Evolutionary conservation across 2,329 filamentous ascomycete species (phyloP).

Genomic region (Aspergillus quadrilineatus): DNA sequence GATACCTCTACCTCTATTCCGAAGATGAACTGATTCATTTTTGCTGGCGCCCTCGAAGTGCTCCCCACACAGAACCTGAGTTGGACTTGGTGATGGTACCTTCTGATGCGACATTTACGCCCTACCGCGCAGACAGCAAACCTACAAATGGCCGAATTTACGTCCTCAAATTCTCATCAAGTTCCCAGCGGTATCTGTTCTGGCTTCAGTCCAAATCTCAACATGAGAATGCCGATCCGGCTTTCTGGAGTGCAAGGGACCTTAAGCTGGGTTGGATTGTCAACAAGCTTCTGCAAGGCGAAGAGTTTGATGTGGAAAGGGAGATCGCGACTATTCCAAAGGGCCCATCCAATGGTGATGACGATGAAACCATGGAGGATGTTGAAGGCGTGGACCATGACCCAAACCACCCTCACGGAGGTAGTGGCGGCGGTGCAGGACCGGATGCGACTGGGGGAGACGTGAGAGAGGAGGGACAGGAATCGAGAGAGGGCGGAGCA

Average conservation of each 20-base stretch:
- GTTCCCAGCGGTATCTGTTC: conserved; percentile 87
- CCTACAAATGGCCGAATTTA: conserved; percentile 84
- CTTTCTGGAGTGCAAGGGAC: conserved; percentile 82
- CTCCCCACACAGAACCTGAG: conserved; percentile 69
- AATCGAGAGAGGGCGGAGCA: conserved; percentile 85
- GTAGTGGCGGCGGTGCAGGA: conserved; percentile 76
- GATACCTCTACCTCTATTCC: conserved; percentile 88
- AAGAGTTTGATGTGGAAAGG: conserved; percentile 74
- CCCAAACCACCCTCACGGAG: conserved; percentile 56
- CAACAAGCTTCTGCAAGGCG: conserved; percentile 78
- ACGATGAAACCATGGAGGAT: conserved; percentile 78
- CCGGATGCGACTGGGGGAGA: conserved; percentile 87
- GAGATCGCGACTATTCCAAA: conserved; percentile 68
- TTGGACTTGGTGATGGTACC: conserved; percentile 94
- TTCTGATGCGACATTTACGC: conserved; percentile 79
- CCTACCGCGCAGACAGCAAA: conserved; percentile 68
- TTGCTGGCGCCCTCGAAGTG: conserved; percentile 85
- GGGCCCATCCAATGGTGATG: conserved; percentile 53
- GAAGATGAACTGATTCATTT: conserved; percentile 97
- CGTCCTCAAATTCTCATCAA: conserved; percentile 88
- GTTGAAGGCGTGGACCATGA: conserved; percentile 63
- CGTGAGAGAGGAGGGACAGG: conserved; percentile 83
- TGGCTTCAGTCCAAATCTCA: conserved; percentile 94
- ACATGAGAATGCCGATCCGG: conserved; percentile 65
- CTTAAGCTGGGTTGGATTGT: conserved; percentile 85